Conservation (phyloP, 108 stramenopile genomes). For the Seminavis robusta region DNA sequence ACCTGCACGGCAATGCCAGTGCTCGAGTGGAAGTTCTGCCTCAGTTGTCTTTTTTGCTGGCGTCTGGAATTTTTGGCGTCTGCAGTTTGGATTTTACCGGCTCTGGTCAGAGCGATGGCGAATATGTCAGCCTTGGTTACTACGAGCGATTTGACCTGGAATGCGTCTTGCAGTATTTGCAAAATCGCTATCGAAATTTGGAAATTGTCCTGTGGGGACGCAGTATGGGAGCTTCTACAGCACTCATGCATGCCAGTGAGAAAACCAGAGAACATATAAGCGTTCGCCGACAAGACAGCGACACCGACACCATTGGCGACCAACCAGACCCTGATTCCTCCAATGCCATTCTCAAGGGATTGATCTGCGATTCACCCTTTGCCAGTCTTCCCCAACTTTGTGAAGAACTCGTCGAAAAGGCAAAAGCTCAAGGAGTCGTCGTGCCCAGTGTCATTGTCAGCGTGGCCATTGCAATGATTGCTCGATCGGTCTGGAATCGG, state of each 20-base stretch:
- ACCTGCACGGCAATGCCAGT: slow-evolving; percentile 87
- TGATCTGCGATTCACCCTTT: slow-evolving; percentile 93
- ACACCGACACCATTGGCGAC: not conserved
- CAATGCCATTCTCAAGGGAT: slow-evolving; percentile 42
- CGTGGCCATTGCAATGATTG: slow-evolving; percentile 75
- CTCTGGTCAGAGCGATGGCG: slow-evolving; percentile 86
- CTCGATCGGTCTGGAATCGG: slow-evolving; percentile 64
- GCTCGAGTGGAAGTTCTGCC: slow-evolving; percentile 81
- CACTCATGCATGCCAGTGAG: slow-evolving; percentile 89
- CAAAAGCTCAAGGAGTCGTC: slow-evolving; percentile 68
- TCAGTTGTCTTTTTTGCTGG: slow-evolving; percentile 78
- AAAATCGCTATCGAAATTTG: slow-evolving; percentile 60
- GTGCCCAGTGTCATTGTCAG: slow-evolving; percentile 67
- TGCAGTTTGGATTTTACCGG: slow-evolving; percentile 97
- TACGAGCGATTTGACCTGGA: slow-evolving; percentile 93
- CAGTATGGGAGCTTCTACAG: slow-evolving; percentile 96
- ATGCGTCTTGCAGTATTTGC: slow-evolving; percentile 79
- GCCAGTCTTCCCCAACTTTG: slow-evolving; percentile 76
- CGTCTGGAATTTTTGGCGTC: slow-evolving; percentile 76
- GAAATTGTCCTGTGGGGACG: slow-evolving; percentile 95
- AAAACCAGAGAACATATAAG: slow-evolving; percentile 60
- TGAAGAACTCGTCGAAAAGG: slow-evolving; percentile 91
- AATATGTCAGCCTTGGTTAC: slow-evolving; percentile 92
- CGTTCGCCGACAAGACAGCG: not conserved
- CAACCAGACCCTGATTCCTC: not conserved